phyloP scores from a whole-genome alignment of 495 filamentous ascomycete genomes.

The Penicillium pancosmium region DNA sequence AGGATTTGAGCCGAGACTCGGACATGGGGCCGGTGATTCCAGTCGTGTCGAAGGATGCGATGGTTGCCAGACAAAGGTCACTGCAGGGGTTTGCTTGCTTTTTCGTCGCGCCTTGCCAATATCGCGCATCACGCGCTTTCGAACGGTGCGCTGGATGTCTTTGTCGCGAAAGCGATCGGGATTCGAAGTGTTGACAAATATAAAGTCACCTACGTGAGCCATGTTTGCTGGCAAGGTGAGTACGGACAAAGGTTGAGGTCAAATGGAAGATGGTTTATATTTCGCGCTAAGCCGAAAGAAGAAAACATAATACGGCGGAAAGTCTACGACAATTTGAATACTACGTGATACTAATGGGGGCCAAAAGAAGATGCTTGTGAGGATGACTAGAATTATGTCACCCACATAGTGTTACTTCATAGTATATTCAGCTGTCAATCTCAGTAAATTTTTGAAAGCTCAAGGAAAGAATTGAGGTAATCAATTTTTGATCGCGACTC shows the following conservation, averaged over 20 bases:
- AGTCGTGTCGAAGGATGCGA: not conserved
- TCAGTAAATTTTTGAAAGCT: too few species aligned
- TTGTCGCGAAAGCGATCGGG: constrained; percentile 11
- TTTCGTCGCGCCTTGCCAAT: constrained; percentile 12
- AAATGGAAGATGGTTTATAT: not conserved
- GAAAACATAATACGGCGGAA: not conserved
- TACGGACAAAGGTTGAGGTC: not conserved
- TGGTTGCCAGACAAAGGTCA: constrained; percentile 14
- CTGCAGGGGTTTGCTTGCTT: not conserved
- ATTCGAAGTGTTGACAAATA: constrained; percentile 13
- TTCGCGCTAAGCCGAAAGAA: not conserved
- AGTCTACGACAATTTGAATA: too few species aligned
- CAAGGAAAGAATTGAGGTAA: too few species aligned
- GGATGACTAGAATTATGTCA: too few species aligned
- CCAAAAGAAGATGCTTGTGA: too few species aligned
- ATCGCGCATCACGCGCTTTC: constrained; percentile 19
- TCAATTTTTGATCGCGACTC: too few species aligned
- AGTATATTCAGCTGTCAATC: too few species aligned
- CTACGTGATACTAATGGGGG: too few species aligned
- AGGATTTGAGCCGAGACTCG: constrained; percentile 4
- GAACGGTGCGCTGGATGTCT: constrained; percentile 17
- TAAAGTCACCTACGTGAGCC: not conserved
- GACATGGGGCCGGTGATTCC: not conserved
- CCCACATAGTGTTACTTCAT: too few species aligned
- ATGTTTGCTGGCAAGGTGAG: not conserved